Evolutionary conservation across 768 basidiomycete species (phyloP), one percentile per base, ranked within the genome.

Genomic region (Panus rudis): DNA sequence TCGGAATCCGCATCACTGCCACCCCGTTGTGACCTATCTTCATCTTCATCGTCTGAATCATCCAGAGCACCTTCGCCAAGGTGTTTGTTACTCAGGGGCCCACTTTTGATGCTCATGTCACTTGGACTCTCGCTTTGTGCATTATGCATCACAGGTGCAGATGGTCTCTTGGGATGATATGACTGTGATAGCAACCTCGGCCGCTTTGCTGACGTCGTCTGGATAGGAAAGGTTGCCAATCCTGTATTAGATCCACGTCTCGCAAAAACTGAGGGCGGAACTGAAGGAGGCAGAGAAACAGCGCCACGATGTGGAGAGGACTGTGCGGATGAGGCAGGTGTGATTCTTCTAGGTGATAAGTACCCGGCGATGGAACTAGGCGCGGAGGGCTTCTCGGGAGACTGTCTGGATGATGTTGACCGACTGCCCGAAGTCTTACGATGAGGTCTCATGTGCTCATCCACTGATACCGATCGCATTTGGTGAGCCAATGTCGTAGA

Each of bases 41-140:
- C 57, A 41, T 54, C 28, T 52, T 62, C 39, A 47, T 84, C 84
- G 62, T 87, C 85, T 0, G 84, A 87, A 53, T 87, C 84, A 45
- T 84, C 81, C 3, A 90, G 61, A 1, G 81, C 83, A 21, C 86
- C 84, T 54, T 88, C 87, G 4, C 86, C 86, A 10, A 81, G 76
- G 52, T 86, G 79, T 2, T 76, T 66, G 24, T 76, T 62, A 46
- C 75, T 84, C n/a, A n/a, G n/a, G 8, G 61, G 33, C 6, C 33
- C 33, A 30, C 28, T 30, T 30, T 37, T 39, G 4, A 43, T 39
- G 8, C 44, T 52, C n/a, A 62, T 60, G 3, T 44, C 57, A 32
- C 59, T 65, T 3, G 59, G 57, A 35, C 52, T 64, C 25, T 66
- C 66, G 39, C 60, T 63, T 25, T 54, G 57, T 0, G 50, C 39